phyloP scores from a whole-genome alignment of 805 yeast species.

The Ogataea chonburiensis region DNA sequence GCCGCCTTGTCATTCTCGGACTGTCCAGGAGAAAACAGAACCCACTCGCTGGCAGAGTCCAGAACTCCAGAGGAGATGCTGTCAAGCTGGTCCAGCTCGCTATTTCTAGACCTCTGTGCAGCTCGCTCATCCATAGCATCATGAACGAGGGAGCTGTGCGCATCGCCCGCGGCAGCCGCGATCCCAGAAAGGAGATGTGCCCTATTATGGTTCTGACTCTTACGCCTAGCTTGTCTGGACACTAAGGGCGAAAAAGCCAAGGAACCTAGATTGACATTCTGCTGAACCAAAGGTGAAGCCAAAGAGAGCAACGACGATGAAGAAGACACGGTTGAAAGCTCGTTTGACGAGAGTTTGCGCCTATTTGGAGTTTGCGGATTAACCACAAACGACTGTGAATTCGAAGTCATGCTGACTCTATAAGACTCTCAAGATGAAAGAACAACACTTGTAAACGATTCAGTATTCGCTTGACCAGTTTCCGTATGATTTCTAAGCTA shows the following conservation, averaged over 20 bases:
- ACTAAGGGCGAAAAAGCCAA: constrained; percentile 10
- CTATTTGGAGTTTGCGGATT: constrained; percentile 17
- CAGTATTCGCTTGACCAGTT: too few species aligned
- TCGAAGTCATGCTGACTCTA: constrained; percentile 11
- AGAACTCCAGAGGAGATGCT: constrained; percentile 17
- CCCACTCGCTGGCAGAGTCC: constrained; percentile 32
- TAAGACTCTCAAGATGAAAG: neutral
- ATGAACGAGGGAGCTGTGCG: too few species aligned
- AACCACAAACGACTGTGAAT: constrained; percentile 16
- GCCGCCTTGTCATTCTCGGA: constrained; percentile 15
- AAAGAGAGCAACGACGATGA: constrained; percentile 17
- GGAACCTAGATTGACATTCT: constrained; percentile 16
- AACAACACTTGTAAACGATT: too few species aligned
- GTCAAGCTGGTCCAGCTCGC: constrained; percentile 2
- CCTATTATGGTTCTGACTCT: neutral
- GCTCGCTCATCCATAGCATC: too few species aligned
- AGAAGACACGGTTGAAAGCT: constrained; percentile 21
- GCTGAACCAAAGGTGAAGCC: constrained; percentile 9
- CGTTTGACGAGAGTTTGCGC: constrained; percentile 18
- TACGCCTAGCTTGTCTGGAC: constrained; percentile 3
- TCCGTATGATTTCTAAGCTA: too few species aligned
- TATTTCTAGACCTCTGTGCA: too few species aligned
- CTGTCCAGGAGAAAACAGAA: constrained; percentile 30
- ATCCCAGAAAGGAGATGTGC: too few species aligned
- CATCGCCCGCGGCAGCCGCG: neutral